phyloP scores from a whole-genome alignment of 495 filamentous ascomycete genomes.

The Hypoxylon fragiforme region DNA sequence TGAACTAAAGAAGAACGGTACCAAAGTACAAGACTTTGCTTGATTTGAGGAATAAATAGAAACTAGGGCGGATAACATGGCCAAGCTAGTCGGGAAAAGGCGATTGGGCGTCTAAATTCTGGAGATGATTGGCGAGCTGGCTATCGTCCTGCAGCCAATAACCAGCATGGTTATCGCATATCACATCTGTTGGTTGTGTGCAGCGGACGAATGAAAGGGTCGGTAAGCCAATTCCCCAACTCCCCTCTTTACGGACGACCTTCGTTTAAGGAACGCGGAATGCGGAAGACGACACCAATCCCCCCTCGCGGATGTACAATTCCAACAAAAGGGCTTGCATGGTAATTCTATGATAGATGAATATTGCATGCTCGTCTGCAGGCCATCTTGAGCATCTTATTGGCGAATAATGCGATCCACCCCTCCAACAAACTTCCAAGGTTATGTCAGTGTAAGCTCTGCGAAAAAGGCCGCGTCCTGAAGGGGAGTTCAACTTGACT shows the following conservation, averaged over 20 bases:
- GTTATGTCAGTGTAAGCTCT: slow-evolving; percentile 19
- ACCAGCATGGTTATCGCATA: slow-evolving; percentile 34
- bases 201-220: slow-evolving; percentile 29
- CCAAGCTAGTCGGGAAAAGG: slow-evolving; percentile 36
- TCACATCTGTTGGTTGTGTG: slow-evolving; percentile 5
- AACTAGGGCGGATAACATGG: slow-evolving; percentile 28
- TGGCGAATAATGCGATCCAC: slow-evolving; percentile 17
- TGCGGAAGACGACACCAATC: background rate
- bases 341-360: slow-evolving; percentile 25
- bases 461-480: slow-evolving; percentile 5
- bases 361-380: slow-evolving; percentile 22
- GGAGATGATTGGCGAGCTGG: slow-evolving; percentile 40
- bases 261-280: background rate
- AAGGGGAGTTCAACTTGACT: background rate
- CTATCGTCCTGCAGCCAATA: slow-evolving; percentile 36
- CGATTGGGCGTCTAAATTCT: slow-evolving; percentile 51
- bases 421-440: slow-evolving; percentile 2
- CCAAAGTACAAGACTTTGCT: slow-evolving; percentile 5
- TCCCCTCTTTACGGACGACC: slow-evolving; percentile 10
- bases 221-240: background rate
- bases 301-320: background rate
- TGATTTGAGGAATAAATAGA: slow-evolving; percentile 28
- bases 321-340: slow-evolving; percentile 12
- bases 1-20: slow-evolving; percentile 18
- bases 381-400: slow-evolving; percentile 24